A percentile compares a stretch with the other conserved stretches of the same genome.
These are phyloP conservation scores for Trypanosoma brucei DNA, from an alignment of 208 protist genomes.

Conservation along the genomic window DNA sequence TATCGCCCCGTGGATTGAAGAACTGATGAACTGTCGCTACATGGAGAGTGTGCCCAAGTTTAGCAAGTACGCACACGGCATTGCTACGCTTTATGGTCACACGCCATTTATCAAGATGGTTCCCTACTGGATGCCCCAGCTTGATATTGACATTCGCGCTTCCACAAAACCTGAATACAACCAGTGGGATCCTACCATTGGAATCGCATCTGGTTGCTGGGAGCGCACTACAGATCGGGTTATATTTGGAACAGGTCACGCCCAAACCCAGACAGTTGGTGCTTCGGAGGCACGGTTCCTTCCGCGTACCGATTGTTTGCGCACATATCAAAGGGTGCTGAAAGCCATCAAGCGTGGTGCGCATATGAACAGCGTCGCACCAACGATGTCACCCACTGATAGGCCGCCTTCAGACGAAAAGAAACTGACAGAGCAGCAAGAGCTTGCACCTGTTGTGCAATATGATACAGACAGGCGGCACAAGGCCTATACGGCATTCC, in stretches of 20 bases:
- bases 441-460: constrained; percentile 51
- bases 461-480: constrained; percentile 75
- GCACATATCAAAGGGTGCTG: constrained; percentile 64
- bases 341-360: constrained; percentile 17
- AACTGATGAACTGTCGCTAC: constrained; percentile 85
- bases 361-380: background rate
- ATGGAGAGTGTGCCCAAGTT: constrained; percentile 89
- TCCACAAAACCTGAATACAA: constrained; percentile 78
- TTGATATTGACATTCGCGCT: constrained; percentile 84
- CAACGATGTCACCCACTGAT: background rate
- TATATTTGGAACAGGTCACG: constrained; percentile 70
- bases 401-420: background rate
- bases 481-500: constrained; percentile 72
- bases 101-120: constrained; percentile 85
- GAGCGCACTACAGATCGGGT: constrained; percentile 72
- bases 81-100: constrained; percentile 83
- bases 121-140: constrained; percentile 88
- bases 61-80: constrained; percentile 88
- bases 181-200: constrained; percentile 80
- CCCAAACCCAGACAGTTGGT: constrained; percentile 79
- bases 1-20: constrained; percentile 86
- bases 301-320: constrained; percentile 66
- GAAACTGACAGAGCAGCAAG: constrained; percentile 2
- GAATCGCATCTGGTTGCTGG: constrained; percentile 70
- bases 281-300: constrained; percentile 81